Evolutionary conservation across 106 monocot species (phyloP), one percentile per base, ranked within the genome.

Genomic region (Vanilla planifolia): DNA sequence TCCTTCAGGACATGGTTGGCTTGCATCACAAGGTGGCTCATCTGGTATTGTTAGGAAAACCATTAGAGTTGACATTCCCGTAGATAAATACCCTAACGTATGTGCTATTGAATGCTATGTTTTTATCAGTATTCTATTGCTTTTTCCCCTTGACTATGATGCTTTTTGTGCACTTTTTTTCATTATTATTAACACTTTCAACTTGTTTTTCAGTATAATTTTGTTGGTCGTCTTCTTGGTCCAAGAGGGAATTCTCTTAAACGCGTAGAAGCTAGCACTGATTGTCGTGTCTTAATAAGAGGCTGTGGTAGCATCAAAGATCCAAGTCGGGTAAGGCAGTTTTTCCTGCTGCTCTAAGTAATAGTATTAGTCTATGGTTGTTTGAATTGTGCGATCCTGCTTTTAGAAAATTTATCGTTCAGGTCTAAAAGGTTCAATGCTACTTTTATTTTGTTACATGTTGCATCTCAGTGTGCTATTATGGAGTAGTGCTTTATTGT

Each of bases 231-330:
- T 32, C 81, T 94, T 48, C 80, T 94, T 51, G 93, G 93, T 61
- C 93, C 93, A 57, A 72, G 93, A 77, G 93, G 93, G 28, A 89
- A 89, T 61, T 89, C 85, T 20, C 77, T 89, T 13, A 94, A 94
- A 57, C 71, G 93, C 48, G 85, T 94, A 24, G 93, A 94, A 69
- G 85, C 85, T 58, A 77, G 25, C 50, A 89, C 93, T 9, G 89
- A 85, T 22, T 89, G 93, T 22, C 89, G 85, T 73, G 82, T 94
- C 41, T 65, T 89, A 5, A 89, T 94, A 27, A 89, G 93, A 75
- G 93, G 93, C 19, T 68, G 75, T 33, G 93, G 93, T 26, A 89
- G 89, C 77, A 94, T 94, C 50, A 94, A 94, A 66, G 93, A 94
- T 75, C 80, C 85, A 63, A 55, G 77, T 44, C 52, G 72, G 85